Evolutionary conservation across 441 rosid species (phyloP), one percentile per base, ranked within the genome.

Genomic region (Capsella rubella): DNA sequence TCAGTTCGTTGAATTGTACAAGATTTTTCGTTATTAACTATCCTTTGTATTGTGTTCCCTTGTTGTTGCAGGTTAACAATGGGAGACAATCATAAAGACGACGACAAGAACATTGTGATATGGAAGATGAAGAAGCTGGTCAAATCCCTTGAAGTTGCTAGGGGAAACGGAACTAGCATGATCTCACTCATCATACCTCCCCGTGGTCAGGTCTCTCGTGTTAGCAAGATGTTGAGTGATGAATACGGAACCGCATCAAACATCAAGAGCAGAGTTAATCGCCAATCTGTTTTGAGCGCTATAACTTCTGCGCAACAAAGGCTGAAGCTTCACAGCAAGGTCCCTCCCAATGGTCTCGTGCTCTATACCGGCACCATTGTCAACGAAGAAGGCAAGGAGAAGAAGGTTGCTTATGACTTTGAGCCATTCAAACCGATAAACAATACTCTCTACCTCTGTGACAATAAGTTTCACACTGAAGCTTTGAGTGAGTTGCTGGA

Each of bases 101-200:
- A 40, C 16, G 64, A 59, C 49, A 39, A 59, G 65, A 88, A 83
- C 74, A 87, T 90, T 47, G 88, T 85, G 85, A 88, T 86, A 57
- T 90, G 93, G 95, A 90, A 90, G 86, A 87, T 88, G 40, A 88
- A 90, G 80, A 90, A 85, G 82, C 79, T 90, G 56, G 85, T 90
- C 64, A 88, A 87, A 77, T 88, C 87, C 34, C 82, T 84, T 51
- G 90, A 90, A 79, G 82, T 89, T 52, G 90, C 93, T 29, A 79
- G 89, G 43, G 96, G 93, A 50, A 90, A 90, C 69, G 96, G 96
- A 29, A 90, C 96, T 21, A 90, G 96, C 87, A 90, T 88, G 96
- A 88, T 90, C 62, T 90, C 96, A 28, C 91, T 90, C 21, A 88
- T 90, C 74, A 88, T 90, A 84, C 93, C 96, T 45, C 91, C 91